Percentiles rank a stretch among this genome's conserved stretches.
phyloP scores from a whole-genome alignment of 164 flowering plant species.

The Dillenia suffruticosa region DNA sequence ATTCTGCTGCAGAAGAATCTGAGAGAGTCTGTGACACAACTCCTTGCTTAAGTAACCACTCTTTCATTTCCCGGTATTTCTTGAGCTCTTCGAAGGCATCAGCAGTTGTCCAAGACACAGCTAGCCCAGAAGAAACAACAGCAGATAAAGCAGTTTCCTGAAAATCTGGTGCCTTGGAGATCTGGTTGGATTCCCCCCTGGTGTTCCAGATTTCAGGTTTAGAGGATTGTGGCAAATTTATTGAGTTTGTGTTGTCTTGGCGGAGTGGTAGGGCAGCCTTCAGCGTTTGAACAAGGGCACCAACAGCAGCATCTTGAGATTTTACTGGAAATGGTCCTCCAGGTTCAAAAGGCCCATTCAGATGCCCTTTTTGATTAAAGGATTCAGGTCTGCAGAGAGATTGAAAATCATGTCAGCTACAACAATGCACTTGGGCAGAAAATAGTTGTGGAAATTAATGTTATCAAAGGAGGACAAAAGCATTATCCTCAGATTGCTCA shows the following conservation, averaged over 20 bases:
- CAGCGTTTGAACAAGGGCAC: conserved; percentile 66
- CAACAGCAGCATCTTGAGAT: conserved; percentile 79
- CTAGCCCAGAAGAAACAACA: conserved; percentile 32
- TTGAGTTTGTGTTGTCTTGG: conserved; percentile 40
- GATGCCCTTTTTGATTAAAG: conserved; percentile 37
- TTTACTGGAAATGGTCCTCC: conserved; percentile 35
- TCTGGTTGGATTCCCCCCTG: conserved; percentile 15
- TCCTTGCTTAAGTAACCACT: conserved; percentile 43
- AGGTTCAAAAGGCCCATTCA: conserved; percentile 27
- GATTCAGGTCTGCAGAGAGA: conserved; percentile 45
- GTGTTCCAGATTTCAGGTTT: conserved; percentile 19
- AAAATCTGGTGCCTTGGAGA: conserved; percentile 7
- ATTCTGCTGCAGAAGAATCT: conserved; percentile 2
- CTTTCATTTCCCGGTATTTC: conserved; percentile 53
- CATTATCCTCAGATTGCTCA: no score
- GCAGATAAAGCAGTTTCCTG: conserved; percentile 19
- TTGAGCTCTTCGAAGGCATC: conserved; percentile 84
- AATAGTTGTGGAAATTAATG: no score
- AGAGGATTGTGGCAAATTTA: conserved; percentile 18
- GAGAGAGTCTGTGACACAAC: conserved; percentile 15
- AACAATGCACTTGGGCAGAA: not conserved
- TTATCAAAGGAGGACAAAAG: no score
- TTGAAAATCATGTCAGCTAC: not conserved
- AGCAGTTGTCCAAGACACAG: conserved; percentile 50
- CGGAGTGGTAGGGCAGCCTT: conserved; percentile 72